Evolutionary conservation across 2,329 filamentous ascomycete species (phyloP).

Genomic region (Nigrospora sphaerica): DNA sequence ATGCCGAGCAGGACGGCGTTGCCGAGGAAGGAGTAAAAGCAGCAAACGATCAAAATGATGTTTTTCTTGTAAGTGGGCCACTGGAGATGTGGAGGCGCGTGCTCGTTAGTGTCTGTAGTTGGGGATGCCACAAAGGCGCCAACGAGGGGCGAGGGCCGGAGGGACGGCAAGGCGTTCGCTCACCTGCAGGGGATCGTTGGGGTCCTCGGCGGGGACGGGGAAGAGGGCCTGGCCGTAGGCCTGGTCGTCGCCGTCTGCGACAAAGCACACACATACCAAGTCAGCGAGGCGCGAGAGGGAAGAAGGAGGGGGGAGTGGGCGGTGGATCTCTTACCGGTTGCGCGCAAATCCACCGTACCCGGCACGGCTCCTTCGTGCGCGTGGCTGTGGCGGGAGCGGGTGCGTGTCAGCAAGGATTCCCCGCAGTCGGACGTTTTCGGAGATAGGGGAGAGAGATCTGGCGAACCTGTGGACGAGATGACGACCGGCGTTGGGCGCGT

Average conservation of each 20-base stretch:
- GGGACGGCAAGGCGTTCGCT: background rate
- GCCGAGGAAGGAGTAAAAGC: conserved; percentile 50
- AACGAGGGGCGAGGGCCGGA: too few relatives aligned
- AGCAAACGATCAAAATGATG: conserved; percentile 45
- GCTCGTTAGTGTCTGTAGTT: too few relatives aligned
- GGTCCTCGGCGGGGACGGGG: conserved; percentile 53
- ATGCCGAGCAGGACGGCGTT: conserved; percentile 50
- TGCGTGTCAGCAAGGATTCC: background rate
- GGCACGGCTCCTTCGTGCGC: conserved; percentile 17
- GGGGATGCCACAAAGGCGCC: too few relatives aligned
- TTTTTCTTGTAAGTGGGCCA: conserved; percentile 51
- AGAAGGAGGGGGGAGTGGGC: background rate
- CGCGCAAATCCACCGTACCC: conserved; percentile 20
- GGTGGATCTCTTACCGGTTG: conserved; percentile 17
- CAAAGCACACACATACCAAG: background rate
- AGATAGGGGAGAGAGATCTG: background rate
- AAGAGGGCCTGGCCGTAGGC: conserved; percentile 53
- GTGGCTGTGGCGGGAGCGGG: conserved; percentile 8
- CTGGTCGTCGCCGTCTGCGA: conserved; percentile 48
- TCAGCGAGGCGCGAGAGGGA: background rate
- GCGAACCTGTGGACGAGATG: conserved; percentile 1
- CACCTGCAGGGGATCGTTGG: conserved; percentile 51
- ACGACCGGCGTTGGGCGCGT: background rate
- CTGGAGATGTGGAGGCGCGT: conserved; percentile 15
- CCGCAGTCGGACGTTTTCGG: background rate